Evolutionary conservation across 805 yeast species (phyloP), one percentile per base, ranked within the genome.

Genomic region (Myxozyma sirexii): DNA sequence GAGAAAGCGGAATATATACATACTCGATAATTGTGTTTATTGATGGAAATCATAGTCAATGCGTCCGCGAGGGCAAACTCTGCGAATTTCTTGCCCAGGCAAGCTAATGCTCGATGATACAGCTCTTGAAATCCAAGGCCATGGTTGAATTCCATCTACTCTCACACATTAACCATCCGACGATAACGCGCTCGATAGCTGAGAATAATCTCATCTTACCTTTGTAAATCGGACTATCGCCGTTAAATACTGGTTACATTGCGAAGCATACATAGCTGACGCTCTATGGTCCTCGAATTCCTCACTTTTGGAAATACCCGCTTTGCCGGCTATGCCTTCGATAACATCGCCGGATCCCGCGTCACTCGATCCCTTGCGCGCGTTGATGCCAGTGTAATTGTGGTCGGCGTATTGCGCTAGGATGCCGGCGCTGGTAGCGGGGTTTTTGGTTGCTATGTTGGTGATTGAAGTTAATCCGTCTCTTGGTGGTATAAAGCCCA

Each of bases 1-100:
- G 27, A 29, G 31, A 19, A 21, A 15, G 21, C 10, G 12, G 8
- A 45, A 4, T 12, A 15, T 21, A 13, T 4, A 44, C 60, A n/a
- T 38, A 57, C 60, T 39, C 56, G 26, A 35, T 57, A 52, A 41
- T 57, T 49, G 7, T 45, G 41, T 26, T 27, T 42, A n/a, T 46
- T 46, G 35, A 51, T 23, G 12, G 46, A 31, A 27, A 57, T 46
- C 53, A 57, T 57, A n/a, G 54, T 39, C 10, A 57, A 23, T 24
- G 53, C 60, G 41, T 57, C 60, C 13, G 56, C 60, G 17, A 52
- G 39, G 12, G 60, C 60, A 35, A 57, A 57, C 12, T 52, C 52
- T 2, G 53, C 44, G 4, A 31, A 51, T 27, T 45, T 44, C 44
- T 57, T 57, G n/a, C 60, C 56, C 44, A 57, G 35, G 21, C 56